Evolutionary conservation across 306 rosid species (phyloP).

Genomic region (Malus sieversii): DNA sequence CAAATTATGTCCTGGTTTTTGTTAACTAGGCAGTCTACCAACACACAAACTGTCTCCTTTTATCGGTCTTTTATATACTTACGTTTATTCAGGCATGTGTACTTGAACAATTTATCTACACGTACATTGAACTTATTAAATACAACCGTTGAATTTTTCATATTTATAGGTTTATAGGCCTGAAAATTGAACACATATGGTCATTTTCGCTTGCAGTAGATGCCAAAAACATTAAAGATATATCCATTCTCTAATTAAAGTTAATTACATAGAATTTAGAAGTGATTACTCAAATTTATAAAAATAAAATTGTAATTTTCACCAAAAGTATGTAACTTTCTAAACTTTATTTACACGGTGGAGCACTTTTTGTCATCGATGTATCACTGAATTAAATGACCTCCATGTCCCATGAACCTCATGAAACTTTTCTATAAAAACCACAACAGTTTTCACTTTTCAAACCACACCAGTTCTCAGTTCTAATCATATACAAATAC

Average conservation of each 20-base stretch:
- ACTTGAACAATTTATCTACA: too few species aligned
- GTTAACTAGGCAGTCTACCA: neutral
- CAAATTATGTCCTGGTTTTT: neutral
- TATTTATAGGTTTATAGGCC: neutral
- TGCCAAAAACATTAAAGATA: neutral
- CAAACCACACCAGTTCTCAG: neutral
- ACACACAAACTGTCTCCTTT: too few species aligned
- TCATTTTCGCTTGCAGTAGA: neutral
- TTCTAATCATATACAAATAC: neutral
- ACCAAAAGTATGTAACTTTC: neutral
- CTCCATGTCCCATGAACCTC: neutral
- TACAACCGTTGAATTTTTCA: neutral
- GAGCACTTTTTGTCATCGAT: neutral
- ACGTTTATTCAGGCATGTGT: neutral
- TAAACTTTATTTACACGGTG: neutral
- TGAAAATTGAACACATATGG: neutral
- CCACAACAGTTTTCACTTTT: neutral
- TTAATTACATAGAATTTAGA: too few species aligned
- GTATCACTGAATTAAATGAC: neutral
- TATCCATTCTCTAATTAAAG: too few species aligned
- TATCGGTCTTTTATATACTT: neutral
- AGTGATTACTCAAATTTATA: neutral
- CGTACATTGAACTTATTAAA: too few species aligned
- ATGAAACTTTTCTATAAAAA: neutral
- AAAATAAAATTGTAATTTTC: neutral